Evolutionary conservation across 2,329 filamentous ascomycete genomes (phyloP).

Genomic region (Hirsutella rhossiliensis): DNA sequence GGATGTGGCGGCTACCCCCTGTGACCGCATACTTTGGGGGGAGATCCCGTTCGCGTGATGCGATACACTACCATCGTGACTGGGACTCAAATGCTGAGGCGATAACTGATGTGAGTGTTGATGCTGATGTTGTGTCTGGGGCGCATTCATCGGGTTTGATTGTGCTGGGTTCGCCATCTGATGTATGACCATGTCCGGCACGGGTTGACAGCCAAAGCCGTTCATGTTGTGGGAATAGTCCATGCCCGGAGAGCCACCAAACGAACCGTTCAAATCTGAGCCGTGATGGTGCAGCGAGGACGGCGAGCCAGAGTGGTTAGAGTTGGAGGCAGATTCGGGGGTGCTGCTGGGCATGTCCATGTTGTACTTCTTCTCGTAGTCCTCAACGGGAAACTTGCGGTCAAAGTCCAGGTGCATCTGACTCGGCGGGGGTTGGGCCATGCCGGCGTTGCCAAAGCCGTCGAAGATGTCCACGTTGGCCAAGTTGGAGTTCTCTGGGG

Average conservation of each 20-base stretch:
- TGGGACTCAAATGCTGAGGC: slow-evolving; percentile 3
- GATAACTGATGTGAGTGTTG: background rate
- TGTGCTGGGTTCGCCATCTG: slow-evolving; percentile 24
- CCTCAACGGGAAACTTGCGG: slow-evolving; percentile 30
- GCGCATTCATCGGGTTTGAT: slow-evolving; percentile 8
- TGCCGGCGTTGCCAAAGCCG: slow-evolving; percentile 50
- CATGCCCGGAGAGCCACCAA: slow-evolving; percentile 38
- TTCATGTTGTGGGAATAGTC: slow-evolving; percentile 34
- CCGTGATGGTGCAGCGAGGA: slow-evolving; percentile 15
- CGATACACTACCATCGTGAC: slow-evolving; percentile 15
- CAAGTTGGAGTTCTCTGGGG: slow-evolving; percentile 41
- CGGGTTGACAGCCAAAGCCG: slow-evolving; percentile 30
- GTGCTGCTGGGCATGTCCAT: slow-evolving; percentile 22
- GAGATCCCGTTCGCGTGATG: slow-evolving; percentile 15
- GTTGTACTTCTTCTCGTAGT: slow-evolving; percentile 26
- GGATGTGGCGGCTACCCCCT: slow-evolving; percentile 11
- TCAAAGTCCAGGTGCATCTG: slow-evolving; percentile 34
- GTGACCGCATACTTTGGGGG: slow-evolving; percentile 11
- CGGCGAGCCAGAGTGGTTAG: slow-evolving; percentile 17
- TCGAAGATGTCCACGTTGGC: slow-evolving; percentile 52
- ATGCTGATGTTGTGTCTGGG: slow-evolving; percentile 12
- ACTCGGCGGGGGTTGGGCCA: slow-evolving; percentile 35
- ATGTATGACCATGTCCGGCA: slow-evolving; percentile 43
- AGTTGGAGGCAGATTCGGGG: slow-evolving; percentile 19
- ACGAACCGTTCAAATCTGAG: slow-evolving; percentile 33